Base-by-base conservation (phyloP, 2,329 filamentous ascomycete species). In the Colletotrichum sidae region DNA sequence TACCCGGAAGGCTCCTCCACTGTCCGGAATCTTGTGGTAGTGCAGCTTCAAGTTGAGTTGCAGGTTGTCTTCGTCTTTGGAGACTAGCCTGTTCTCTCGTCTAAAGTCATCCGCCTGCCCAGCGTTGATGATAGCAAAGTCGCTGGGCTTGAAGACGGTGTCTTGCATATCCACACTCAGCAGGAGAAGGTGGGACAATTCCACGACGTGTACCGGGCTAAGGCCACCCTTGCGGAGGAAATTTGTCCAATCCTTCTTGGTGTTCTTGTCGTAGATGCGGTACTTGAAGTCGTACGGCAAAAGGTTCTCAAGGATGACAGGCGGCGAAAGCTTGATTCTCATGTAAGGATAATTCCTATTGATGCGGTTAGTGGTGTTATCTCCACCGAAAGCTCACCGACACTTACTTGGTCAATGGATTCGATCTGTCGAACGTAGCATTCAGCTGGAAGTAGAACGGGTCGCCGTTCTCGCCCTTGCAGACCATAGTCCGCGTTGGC, bases 281-380 rank as follows among this genome's bases (percentile, higher is more conserved):
- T 99, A 99, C 78, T 99, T 98, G 88, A 99, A 99, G 78, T 99
- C 96, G 74, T 96, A 98, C 0, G 96, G 96, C 42, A 99, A 81
- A 47, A 99, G 81, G 70, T 99, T 99, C 77, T 99, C 95, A 5
- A 99, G 86, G 54, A 97, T 95, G 12, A 99, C 88, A 0, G 96
- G 96, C 0, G 96, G 95, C 33, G 93, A 97, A 3, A 99, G 86
- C 70, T 94, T 92, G 69, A 99, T 85, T 65, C 89, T 90, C 96
- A 99, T 98, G 76, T 96, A 96, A 0, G 96, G 96, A 74, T 99
- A 99, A 67, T 90, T 87, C 62, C 90, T 92, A 64, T 8, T 15
- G 13, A 9, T 6, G 25, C 47, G 45, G 73, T 84, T 73, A 83
- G 76, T 60, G 45, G 35, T 7, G 12, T 17, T 55, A 5, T 42